Evolutionary conservation across 345 rosid genomes (phyloP).

Genomic region (Melaleuca alternifolia): DNA sequence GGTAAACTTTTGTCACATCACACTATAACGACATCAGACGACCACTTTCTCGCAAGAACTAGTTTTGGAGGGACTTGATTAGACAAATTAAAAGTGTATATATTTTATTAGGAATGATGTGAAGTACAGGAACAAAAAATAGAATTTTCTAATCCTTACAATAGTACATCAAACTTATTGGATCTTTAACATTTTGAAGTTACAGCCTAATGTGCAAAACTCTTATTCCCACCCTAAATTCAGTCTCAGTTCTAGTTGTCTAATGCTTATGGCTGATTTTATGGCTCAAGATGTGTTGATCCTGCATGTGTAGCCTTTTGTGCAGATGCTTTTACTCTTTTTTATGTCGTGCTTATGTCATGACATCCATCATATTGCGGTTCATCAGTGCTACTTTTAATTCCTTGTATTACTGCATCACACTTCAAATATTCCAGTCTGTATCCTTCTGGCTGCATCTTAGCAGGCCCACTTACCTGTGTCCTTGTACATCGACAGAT

Average conservation of each 20-base stretch:
- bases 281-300: neutral
- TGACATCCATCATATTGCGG: neutral
- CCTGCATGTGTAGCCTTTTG: neutral
- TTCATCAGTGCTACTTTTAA: neutral
- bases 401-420: neutral
- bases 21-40: neutral
- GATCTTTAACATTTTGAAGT: neutral
- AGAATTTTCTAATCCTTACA: neutral
- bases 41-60: neutral
- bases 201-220: neutral
- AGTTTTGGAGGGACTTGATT: neutral
- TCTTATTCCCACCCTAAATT: neutral
- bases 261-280: neutral
- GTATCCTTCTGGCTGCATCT: neutral
- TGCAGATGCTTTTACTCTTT: neutral
- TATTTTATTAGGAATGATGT: neutral
- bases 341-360: neutral
- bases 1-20: neutral
- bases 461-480: neutral
- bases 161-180: neutral
- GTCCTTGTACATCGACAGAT: neutral
- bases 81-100: neutral
- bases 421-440: neutral
- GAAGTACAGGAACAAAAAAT: neutral
- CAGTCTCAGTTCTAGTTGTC: neutral